Conservation (phyloP, 148 eudicot genomes). For the Diospyros lotus region DNA sequence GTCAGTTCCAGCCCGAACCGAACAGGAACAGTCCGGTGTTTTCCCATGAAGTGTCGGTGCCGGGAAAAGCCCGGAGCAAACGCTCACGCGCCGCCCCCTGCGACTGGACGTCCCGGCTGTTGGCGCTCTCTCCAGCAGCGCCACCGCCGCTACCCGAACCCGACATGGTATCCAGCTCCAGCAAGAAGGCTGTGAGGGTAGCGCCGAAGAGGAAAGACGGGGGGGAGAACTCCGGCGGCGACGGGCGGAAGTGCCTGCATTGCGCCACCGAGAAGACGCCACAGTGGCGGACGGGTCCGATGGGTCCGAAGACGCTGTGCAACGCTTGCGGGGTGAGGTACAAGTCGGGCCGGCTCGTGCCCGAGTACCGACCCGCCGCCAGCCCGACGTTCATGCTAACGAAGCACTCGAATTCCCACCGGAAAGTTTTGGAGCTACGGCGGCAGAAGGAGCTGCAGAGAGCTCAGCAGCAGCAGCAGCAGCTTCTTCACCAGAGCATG, state of each 20-base stretch:
- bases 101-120: constrained; percentile 71
- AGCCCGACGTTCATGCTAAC: constrained; percentile 79
- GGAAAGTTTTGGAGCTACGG: constrained; percentile 74
- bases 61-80: constrained; percentile 85
- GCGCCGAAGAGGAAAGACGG: constrained; percentile 25
- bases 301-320: constrained; percentile 88
- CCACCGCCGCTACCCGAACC: constrained; percentile 20
- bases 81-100: constrained; percentile 70
- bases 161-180: constrained; percentile 12
- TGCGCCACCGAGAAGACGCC: constrained; percentile 91
- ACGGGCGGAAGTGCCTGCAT: constrained; percentile 67
- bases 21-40: constrained; percentile 26
- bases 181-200: constrained; percentile 26
- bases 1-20: constrained; percentile 28
- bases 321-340: constrained; percentile 91
- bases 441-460: constrained; percentile 68
- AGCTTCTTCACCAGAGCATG: constrained; percentile 36
- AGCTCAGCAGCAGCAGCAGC: constrained; percentile 39
- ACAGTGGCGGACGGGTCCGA: constrained; percentile 91
- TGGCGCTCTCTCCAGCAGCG: constrained; percentile 27
- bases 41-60: constrained; percentile 50
- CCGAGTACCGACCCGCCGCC: constrained; percentile 86
- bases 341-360: constrained; percentile 81
- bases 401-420: constrained; percentile 85
- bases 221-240: constrained; percentile 25